Percentiles rank a stretch among this genome's conserved stretches.
Conservation (phyloP, 1,284 basidiomycete species). For the Chalciporus sp. region DNA sequence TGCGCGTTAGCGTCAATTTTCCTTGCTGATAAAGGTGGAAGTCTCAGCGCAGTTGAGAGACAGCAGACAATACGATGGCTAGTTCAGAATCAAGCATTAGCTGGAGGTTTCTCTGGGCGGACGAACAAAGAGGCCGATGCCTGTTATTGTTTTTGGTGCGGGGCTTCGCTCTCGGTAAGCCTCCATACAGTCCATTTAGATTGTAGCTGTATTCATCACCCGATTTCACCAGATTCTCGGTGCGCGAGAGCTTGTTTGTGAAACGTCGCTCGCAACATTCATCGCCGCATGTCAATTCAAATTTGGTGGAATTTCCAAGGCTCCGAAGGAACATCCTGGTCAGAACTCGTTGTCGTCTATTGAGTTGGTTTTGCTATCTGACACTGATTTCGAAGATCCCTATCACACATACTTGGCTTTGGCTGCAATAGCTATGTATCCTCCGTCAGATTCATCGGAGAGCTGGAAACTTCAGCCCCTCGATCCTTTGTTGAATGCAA, state of each 20-base stretch:
- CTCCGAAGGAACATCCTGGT: slow-evolving; percentile 79
- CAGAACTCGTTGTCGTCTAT: slow-evolving; percentile 17
- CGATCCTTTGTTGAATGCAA: slow-evolving; percentile 73
- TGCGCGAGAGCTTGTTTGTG: slow-evolving; percentile 56
- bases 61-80: slow-evolving; percentile 75
- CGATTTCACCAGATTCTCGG: slow-evolving; percentile 59
- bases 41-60: slow-evolving; percentile 47
- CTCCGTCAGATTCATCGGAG: slow-evolving; percentile 41
- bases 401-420: slow-evolving; percentile 90
- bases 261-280: slow-evolving; percentile 58
- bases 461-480: slow-evolving; percentile 63
- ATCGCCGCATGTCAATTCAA: slow-evolving; percentile 78
- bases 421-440: slow-evolving; percentile 75
- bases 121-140: slow-evolving; percentile 87
- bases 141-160: slow-evolving; percentile 96
- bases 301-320: slow-evolving; percentile 84
- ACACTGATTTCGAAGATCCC: slow-evolving; percentile 57
- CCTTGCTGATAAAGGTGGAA: slow-evolving; percentile 46
- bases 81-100: slow-evolving; percentile 62
- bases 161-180: slow-evolving; percentile 72
- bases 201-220: neutral
- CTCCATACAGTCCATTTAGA: neutral
- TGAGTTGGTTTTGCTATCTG: slow-evolving; percentile 4
- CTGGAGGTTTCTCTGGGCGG: slow-evolving; percentile 83
- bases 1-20: slow-evolving; percentile 81